A percentile compares a stretch with the other conserved stretches of the same genome.
These are phyloP conservation scores for Corchorus capsularis DNA, from an alignment of 345 rosid species.

Conservation along the genomic window DNA sequence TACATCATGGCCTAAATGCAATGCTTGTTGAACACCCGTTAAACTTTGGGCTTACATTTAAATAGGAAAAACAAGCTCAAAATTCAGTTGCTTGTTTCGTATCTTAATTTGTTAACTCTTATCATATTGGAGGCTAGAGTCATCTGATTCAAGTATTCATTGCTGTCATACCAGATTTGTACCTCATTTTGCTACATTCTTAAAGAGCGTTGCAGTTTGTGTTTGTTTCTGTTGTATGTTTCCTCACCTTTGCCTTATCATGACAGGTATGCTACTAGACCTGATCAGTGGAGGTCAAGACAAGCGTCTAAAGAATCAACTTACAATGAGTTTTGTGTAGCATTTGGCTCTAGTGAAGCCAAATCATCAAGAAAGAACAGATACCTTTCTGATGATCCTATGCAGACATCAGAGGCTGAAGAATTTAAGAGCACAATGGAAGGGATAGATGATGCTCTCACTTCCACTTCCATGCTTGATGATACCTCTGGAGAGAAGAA, in stretches of 20 bases:
- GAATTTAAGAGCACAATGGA: conserved; percentile 52
- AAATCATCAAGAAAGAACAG: conserved; percentile 43
- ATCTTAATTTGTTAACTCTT: not conserved
- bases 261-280: conserved; percentile 58
- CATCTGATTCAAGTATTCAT: not conserved
- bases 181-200: not conserved
- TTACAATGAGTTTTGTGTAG: conserved; percentile 59
- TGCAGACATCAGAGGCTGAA: conserved; percentile 36
- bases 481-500: conserved; percentile 26
- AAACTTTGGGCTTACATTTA: not conserved
- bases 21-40: not conserved
- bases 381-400: conserved; percentile 48
- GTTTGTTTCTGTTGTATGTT: not conserved
- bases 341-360: conserved; percentile 66
- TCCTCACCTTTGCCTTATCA: conserved; percentile 18
- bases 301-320: conserved; percentile 78
- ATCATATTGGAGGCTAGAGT: not conserved
- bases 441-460: conserved; percentile 48
- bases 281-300: conserved; percentile 81
- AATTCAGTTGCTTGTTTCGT: conserved; percentile 18
- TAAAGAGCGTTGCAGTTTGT: not conserved
- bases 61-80: conserved; percentile 8
- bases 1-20: not conserved
- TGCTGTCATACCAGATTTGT: not conserved
- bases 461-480: conserved; percentile 30